phyloP scores from a whole-genome alignment of 371 early-diverging fungal species.

The Coemansia sp. region DNA sequence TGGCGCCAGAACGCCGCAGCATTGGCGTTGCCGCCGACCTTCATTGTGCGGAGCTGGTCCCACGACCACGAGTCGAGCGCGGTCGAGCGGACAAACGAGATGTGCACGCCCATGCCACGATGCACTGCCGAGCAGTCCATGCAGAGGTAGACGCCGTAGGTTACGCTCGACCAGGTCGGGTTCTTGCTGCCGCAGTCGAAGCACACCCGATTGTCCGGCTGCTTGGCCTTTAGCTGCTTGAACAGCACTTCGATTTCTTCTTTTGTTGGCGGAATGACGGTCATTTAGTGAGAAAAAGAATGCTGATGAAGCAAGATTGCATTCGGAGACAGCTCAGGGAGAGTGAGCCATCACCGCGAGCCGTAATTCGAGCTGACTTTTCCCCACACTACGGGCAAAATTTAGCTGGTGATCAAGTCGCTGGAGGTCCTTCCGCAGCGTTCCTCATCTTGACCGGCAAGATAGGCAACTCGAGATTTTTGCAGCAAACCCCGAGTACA shows the following conservation, averaged over 20 bases:
- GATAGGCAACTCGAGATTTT: not conserved
- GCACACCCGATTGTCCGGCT: constrained; percentile 78
- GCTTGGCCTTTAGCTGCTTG: constrained; percentile 56
- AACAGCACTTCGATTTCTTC: constrained; percentile 57
- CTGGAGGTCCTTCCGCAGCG: not conserved
- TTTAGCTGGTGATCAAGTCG: not conserved
- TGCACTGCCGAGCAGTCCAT: constrained; percentile 97
- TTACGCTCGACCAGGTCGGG: constrained; percentile 97
- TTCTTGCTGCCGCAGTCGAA: constrained; percentile 97
- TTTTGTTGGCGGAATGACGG: constrained; percentile 51
- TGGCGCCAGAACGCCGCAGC: constrained; percentile 81
- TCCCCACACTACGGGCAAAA: not conserved
- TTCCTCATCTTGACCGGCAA: not conserved
- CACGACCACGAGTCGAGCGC: constrained; percentile 89
- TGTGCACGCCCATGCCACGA: constrained; percentile 93
- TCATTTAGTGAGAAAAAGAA: constrained; percentile 10
- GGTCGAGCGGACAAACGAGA: constrained; percentile 95
- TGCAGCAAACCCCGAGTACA: too few relatives aligned
- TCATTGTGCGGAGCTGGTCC: constrained; percentile 94
- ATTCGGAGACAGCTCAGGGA: too few relatives aligned
- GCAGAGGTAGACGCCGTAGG: constrained; percentile 97
- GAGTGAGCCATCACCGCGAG: too few relatives aligned
- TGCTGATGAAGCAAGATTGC: too few relatives aligned
- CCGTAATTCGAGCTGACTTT: not conserved
- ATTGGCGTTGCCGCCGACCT: constrained; percentile 65